Conservation (phyloP, 148 eudicot species). For the Tetragonia tetragonoides region DNA sequence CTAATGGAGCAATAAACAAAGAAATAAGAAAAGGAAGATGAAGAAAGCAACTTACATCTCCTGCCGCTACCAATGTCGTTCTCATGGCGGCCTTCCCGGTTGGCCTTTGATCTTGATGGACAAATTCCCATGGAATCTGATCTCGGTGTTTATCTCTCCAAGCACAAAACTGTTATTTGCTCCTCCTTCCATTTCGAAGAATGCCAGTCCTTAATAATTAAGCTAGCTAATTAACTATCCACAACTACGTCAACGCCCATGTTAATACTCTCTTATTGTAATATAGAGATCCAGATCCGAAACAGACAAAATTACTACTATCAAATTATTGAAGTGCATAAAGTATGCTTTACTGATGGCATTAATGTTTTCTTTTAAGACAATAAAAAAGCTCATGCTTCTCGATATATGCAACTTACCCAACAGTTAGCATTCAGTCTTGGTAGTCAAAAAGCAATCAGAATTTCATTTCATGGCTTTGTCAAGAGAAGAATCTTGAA, state of each 20-base stretch:
- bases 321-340: too few species aligned
- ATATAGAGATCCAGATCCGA: too few species aligned
- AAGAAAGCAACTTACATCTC: background rate
- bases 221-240: background rate
- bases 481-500: too few species aligned
- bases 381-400: too few species aligned
- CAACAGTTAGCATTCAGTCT: too few species aligned
- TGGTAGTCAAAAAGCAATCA: too few species aligned
- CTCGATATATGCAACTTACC: too few species aligned
- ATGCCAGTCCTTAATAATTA: background rate
- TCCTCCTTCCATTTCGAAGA: background rate
- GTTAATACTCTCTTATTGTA: background rate
- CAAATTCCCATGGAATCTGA: background rate
- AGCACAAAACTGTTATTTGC: background rate
- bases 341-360: too few species aligned
- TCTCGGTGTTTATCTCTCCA: background rate
- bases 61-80: background rate
- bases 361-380: too few species aligned
- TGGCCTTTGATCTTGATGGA: background rate
- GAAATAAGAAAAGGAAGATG: background rate
- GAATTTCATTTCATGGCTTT: too few species aligned
- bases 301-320: too few species aligned
- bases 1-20: background rate
- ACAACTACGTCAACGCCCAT: background rate
- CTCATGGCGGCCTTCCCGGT: background rate